Evolutionary conservation across 2,329 filamentous ascomycete genomes (phyloP).

Genomic region (Beauveria sp.): DNA sequence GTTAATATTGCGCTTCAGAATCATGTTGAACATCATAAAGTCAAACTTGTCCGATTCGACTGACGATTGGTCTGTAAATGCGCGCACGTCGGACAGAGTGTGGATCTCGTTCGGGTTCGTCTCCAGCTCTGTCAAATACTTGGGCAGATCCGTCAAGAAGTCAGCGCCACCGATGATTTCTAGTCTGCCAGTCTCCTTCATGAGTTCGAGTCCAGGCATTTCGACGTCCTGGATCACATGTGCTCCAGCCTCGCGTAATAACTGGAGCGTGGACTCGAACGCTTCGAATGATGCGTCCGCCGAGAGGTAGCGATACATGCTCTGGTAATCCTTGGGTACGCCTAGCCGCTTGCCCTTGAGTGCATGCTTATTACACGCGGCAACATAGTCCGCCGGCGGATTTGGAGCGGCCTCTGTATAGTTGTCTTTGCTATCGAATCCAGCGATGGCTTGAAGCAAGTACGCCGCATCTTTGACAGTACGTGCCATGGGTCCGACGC

Average conservation of each 20-base stretch:
- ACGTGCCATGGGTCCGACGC: slow-evolving; percentile 55
- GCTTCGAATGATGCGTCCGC: slow-evolving; percentile 28
- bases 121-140: slow-evolving; percentile 47
- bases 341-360: slow-evolving; percentile 55
- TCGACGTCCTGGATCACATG: slow-evolving; percentile 50
- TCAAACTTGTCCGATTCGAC: slow-evolving; percentile 53
- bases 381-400: slow-evolving; percentile 50
- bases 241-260: slow-evolving; percentile 49
- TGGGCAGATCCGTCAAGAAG: slow-evolving; percentile 45
- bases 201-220: slow-evolving; percentile 38
- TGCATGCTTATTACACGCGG: slow-evolving; percentile 44
- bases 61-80: slow-evolving; percentile 45
- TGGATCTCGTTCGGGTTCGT: slow-evolving; percentile 51
- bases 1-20: slow-evolving; percentile 42
- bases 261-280: slow-evolving; percentile 46
- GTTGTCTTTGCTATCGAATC: slow-evolving; percentile 52
- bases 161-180: slow-evolving; percentile 47
- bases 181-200: slow-evolving; percentile 40
- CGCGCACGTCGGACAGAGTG: slow-evolving; percentile 39
- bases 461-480: slow-evolving; percentile 59
- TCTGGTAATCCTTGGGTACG: slow-evolving; percentile 45
- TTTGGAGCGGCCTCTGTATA: slow-evolving; percentile 53
- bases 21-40: slow-evolving; percentile 47
- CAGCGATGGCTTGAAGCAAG: slow-evolving; percentile 55
- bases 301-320: slow-evolving; percentile 29